Evolutionary conservation across 1,284 basidiomycete species (phyloP), one percentile per base, ranked within the genome.

Genomic region (Cerrena zonata): DNA sequence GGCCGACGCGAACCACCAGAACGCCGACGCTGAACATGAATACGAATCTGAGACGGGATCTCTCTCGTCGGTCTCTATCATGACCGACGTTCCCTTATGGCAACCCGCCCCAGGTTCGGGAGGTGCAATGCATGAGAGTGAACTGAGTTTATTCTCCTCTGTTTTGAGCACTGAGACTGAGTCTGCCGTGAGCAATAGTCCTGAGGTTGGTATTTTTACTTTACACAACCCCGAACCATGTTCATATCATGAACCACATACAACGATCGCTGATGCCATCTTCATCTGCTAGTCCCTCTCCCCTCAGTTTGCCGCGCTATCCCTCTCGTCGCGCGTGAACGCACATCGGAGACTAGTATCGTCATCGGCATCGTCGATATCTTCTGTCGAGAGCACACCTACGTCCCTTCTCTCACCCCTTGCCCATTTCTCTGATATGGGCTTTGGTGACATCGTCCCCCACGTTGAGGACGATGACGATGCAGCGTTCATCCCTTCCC

Each of bases 381-480:
- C 78, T 3, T 82, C 80, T 7, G 53, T 78, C 42, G 78, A 81
- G 57, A 84, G 84, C 36, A 76, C 78, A 1, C 80, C 80, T 19
- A 77, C 79, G 57, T 57, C 72, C 4, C 51, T 64, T 4, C 65
- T 69, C 39, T 65, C 69, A 24, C 69, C 76, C 18, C 68, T 78
- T 43, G 76, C 76, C 47, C 68, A 68, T 36, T 58, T 76, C 41
- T 61, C 57, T 18, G 56, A 54, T 51, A 47, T 59, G 39, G 61
- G 60, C 24, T 60, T 65, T 52, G 57, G 63, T 38, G 67, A 69
- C 54, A 45, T 60, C 41, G 51, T 57, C 39, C 48, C 52, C 21
- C 54, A 55, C 18, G 15, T 34, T 34, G 52, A 44, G 37, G 51
- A 49, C 11, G 45, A 52, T 39, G 59, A 59, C 23, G 39, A 51